Conservation (phyloP, 306 rosid species). For the Senna tora region DNA sequence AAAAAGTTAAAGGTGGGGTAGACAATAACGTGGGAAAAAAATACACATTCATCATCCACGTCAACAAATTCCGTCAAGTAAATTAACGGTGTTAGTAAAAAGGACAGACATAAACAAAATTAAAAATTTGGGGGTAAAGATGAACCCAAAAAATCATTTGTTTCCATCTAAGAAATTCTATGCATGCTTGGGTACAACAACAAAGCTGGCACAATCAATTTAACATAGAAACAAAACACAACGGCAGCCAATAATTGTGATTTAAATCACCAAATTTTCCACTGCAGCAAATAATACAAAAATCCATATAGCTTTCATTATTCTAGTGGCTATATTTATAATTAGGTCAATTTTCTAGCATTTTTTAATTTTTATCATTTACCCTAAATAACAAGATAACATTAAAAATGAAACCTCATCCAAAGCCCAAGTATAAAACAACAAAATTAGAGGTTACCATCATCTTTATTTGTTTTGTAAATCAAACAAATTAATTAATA, state of each 20-base stretch:
- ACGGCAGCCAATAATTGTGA: background rate
- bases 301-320: background rate
- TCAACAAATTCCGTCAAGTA: no score
- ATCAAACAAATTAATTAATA: background rate
- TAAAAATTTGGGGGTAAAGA: no score
- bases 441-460: conserved; percentile 12
- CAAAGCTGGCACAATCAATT: conserved; percentile 16
- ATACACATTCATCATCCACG: no score
- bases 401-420: background rate
- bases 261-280: background rate
- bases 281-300: background rate
- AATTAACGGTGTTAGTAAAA: no score
- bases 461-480: background rate
- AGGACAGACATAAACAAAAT: no score
- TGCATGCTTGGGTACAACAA: background rate
- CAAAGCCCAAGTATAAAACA: conserved; percentile 14
- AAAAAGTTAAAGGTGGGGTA: no score
- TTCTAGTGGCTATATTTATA: background rate
- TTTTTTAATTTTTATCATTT: background rate
- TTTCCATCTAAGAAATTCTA: background rate
- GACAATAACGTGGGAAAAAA: no score
- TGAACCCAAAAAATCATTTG: no score
- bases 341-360: background rate
- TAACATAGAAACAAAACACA: background rate
- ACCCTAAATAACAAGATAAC: conserved; percentile 1